Conservation (phyloP, 73 alveolate species). For the Stentor roeselii region DNA sequence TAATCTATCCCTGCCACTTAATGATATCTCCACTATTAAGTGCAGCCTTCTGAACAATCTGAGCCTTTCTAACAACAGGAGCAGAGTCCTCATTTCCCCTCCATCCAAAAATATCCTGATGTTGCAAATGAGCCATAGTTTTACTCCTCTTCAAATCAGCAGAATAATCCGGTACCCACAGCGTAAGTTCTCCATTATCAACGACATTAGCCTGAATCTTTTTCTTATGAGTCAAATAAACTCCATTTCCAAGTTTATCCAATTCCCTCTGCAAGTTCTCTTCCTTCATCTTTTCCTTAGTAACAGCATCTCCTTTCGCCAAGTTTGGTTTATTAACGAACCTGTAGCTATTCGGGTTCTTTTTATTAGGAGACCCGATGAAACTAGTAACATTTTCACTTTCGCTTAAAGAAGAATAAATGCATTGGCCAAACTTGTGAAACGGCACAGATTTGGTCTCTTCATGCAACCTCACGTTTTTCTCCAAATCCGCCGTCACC, state of each 20-base stretch:
- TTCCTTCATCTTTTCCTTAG: conserved; percentile 21
- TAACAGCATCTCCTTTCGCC: conserved; percentile 1
- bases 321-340: neutral
- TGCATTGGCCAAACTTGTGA: neutral
- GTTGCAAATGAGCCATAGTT: neutral
- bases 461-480: conserved; percentile 3
- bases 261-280: neutral
- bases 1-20: neutral
- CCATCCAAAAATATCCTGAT: conserved; percentile 13
- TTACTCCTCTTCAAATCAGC: neutral
- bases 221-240: conserved; percentile 11
- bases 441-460: neutral
- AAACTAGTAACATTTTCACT: neutral
- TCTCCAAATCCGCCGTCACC: neutral
- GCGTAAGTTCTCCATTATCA: conserved; percentile 24
- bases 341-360: conserved; percentile 4
- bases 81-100: neutral
- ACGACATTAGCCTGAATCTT: neutral
- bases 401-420: neutral
- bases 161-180: neutral
- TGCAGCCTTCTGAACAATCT: conserved; percentile 16
- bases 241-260: conserved; percentile 5
- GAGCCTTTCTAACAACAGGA: neutral
- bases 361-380: neutral
- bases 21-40: neutral